Evolutionary conservation across 192 early-diverging fungal genomes (phyloP), one percentile per base, ranked within the genome.

Genomic region (Coemansia sp.): DNA sequence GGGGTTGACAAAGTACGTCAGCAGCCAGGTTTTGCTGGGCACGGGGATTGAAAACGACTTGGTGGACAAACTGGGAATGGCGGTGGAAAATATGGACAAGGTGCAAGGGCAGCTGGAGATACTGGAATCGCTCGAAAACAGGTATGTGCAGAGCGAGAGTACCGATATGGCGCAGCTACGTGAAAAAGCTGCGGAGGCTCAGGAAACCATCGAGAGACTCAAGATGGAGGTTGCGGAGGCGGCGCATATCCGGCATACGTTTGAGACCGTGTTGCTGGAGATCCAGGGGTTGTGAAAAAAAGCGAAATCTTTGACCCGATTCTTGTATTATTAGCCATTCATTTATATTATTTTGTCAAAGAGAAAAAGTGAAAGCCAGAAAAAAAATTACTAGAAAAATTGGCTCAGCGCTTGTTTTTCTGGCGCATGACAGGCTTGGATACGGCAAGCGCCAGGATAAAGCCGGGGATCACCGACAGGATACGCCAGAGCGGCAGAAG

Each of bases 1-100:
- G 3, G 65, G 70, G 0, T 20, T 82, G n/a, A 61, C 68, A 56
- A 82, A 82, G 54, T 69, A 75, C 56, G 67, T 82, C 12, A 67
- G 64, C n/a, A 69, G 71, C 51, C 79, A 82, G 71, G 69, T 76
- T 28, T 56, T 82, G 40, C 42, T 82, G 36, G 76, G 79, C 64
- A 82, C 79, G 5, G 79, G 79, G 1, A 64, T 82, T 6, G 79
- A 82, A 45, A 82, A 82, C 61, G 79, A 82, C 49, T 38, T 76
- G 60, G 67, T 67, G 0, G 79, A 82, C 50, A 61, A 66, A 49
- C 63, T 82, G 8, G 70, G 64, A 16, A 63, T 69, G 54, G 45
- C 60, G 1, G 60, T 42, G 2, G 61, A 73, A 61, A 56, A 63
- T 0, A 34, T 76, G 28, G 56, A 52, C 22, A 55, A 57, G 22